Percentiles rank a stretch among this genome's conserved stretches.
phyloP scores from a whole-genome alignment of 2,329 filamentous ascomycete genomes.

The Penicillium sp. region DNA sequence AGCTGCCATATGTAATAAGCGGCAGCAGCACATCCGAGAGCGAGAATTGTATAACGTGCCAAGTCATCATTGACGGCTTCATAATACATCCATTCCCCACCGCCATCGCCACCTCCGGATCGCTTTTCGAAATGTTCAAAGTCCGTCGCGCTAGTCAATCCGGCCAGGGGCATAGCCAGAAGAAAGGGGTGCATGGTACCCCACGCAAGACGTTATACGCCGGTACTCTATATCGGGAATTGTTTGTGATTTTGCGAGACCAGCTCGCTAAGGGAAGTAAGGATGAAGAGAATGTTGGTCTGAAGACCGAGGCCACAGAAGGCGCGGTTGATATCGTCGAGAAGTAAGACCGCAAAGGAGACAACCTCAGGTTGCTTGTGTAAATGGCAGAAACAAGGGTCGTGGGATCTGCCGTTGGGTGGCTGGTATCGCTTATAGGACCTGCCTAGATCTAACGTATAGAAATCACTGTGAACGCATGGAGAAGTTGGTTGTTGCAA shows the following conservation, averaged over 20 bases:
- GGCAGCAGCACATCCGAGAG: conserved; percentile 61
- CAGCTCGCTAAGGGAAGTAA: conserved; percentile 26
- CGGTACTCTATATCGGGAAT: neutral
- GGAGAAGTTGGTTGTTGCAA: neutral
- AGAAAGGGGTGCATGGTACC: conserved; percentile 24
- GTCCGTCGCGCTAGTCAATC: conserved; percentile 27
- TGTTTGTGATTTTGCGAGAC: conserved; percentile 25
- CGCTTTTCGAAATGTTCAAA: conserved; percentile 30
- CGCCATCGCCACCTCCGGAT: conserved; percentile 9
- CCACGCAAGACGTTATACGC: neutral
- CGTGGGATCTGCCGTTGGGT: neutral
- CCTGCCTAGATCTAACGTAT: conserved; percentile 19
- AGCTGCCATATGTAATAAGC: conserved; percentile 66
- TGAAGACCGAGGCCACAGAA: conserved; percentile 5
- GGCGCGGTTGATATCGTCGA: neutral
- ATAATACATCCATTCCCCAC: conserved; percentile 21
- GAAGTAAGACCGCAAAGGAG: conserved; percentile 1
- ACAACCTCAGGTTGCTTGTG: conserved; percentile 14
- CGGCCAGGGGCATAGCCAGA: conserved; percentile 28
- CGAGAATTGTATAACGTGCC: conserved; percentile 58
- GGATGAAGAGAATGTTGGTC: conserved; percentile 1
- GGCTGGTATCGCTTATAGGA: conserved; percentile 13
- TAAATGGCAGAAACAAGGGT: neutral
- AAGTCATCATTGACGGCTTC: conserved; percentile 52
- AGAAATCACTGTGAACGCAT: conserved; percentile 5